These are phyloP conservation scores for Alternaria sp. DNA, from an alignment of 2,329 filamentous ascomycete species.

Conservation along the genomic window DNA sequence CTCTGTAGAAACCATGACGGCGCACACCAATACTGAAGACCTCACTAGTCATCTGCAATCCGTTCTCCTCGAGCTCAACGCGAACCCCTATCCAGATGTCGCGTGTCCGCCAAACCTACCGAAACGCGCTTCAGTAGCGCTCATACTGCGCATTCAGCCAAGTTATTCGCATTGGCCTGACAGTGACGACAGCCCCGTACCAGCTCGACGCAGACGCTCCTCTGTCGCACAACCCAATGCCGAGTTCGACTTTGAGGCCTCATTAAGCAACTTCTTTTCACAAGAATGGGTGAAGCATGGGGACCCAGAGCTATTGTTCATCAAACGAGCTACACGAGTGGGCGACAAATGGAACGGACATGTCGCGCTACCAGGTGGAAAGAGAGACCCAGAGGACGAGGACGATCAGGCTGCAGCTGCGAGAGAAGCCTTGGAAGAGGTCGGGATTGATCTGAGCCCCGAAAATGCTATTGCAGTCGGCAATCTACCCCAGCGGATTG, in stretches of 20 bases:
- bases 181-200: constrained; percentile 29
- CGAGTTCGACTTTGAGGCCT: constrained; percentile 49
- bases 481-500: constrained; percentile 71
- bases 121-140: constrained; percentile 71
- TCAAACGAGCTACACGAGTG: constrained; percentile 70
- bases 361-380: constrained; percentile 73
- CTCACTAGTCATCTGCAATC: constrained; percentile 53
- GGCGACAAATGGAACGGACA: constrained; percentile 76
- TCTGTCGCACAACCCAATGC: constrained; percentile 32
- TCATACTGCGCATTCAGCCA: constrained; percentile 70
- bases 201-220: constrained; percentile 35
- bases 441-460: constrained; percentile 67
- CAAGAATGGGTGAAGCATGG: constrained; percentile 72
- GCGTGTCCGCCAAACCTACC: constrained; percentile 59
- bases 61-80: constrained; percentile 54
- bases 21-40: constrained; percentile 29
- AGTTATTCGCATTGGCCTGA: constrained; percentile 63
- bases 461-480: constrained; percentile 60
- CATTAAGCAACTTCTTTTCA: constrained; percentile 66
- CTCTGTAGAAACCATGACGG: constrained; percentile 25
- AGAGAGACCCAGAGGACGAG: constrained; percentile 69
- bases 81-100: constrained; percentile 59
- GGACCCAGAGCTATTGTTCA: constrained; percentile 74
- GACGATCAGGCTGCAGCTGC: constrained; percentile 70
- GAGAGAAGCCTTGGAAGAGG: constrained; percentile 71